Evolutionary conservation across 1,139 yeast species (phyloP), one percentile per base, ranked within the genome.

Genomic region (Meyerozyma sp.): DNA sequence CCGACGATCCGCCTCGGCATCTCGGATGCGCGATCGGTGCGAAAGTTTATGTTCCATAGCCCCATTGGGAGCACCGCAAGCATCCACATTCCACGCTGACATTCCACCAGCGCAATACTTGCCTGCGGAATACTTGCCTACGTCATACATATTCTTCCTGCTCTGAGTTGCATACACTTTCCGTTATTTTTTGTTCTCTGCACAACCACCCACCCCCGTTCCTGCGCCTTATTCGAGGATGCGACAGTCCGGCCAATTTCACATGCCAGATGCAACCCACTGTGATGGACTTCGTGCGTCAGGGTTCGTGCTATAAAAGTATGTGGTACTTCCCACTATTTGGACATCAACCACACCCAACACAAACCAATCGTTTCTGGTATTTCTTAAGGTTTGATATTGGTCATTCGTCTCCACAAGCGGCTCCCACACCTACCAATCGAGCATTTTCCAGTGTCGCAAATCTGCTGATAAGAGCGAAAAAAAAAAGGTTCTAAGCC

Each of bases 1-100:
- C 16, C 20, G 16, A 13, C 34, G 16, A 16, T 30, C 34, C 37
- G 37, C 37, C 37, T 34, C 37, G 37, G 37, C 37, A 18, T 34
- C 37, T 34, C 37, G 37, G 37, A 23, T 34, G 25, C 37, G 21
- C 14, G 35, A 13, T 11, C 7, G 16, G 11, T 32, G 35, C 35
- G 35, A 10, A 32, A 6, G 35, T 10, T 16, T 16, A 16, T 16
- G 18, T 16, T 16, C 3, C 3, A 16, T 16, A 16, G 18, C 18
- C 18, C 18, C 3, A 4, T 21, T 21, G 23, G 23, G 23, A 21
- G 23, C 23, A 21, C 23, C 23, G 23, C 23, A 21, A 21, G 23
- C 23, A 21, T 21, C 23, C 23, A 21, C 23, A 21, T 21, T 21
- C 23, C 23, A 21, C 6, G 6, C 8, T n/a, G n/a, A n/a, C n/a